phyloP scores from a whole-genome alignment of 345 rosid genomes.

The Adansonia digitata region DNA sequence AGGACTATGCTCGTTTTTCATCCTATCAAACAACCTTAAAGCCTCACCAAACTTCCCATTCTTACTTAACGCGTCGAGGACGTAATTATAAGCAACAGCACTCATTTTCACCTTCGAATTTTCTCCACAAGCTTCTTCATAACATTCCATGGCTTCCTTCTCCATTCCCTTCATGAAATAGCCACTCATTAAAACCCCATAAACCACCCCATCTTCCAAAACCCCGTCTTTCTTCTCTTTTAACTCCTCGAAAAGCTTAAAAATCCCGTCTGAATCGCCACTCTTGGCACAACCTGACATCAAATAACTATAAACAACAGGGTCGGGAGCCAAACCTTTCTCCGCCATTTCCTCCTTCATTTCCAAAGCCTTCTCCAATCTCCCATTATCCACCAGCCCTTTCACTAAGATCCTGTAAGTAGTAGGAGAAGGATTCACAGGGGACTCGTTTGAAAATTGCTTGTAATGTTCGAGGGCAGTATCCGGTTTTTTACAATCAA shows the following conservation, averaged over 20 bases:
- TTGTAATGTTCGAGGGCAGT: conserved; percentile 74
- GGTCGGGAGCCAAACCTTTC: conserved; percentile 55
- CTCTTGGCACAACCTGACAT: conserved; percentile 58
- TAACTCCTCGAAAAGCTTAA: conserved; percentile 66
- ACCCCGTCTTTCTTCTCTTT: conserved; percentile 58
- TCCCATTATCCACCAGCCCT: conserved; percentile 76
- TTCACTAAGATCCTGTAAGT: conserved; percentile 68
- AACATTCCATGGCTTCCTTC: conserved; percentile 74
- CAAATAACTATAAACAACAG: conserved; percentile 62
- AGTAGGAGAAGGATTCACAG: conserved; percentile 61
- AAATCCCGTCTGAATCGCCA: conserved; percentile 46
- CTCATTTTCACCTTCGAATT: conserved; percentile 60
- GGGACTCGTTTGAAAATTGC: conserved; percentile 60
- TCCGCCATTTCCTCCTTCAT: conserved; percentile 69
- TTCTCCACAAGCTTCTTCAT: conserved; percentile 48
- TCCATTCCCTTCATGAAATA: conserved; percentile 71
- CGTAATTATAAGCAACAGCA: conserved; percentile 57
- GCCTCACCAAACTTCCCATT: conserved; percentile 72
- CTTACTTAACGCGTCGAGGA: conserved; percentile 72
- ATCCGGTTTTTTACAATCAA: conserved; percentile 71
- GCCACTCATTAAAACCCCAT: conserved; percentile 75
- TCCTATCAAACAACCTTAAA: conserved; percentile 58
- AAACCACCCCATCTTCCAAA: conserved; percentile 62
- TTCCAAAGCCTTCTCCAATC: conserved; percentile 66
- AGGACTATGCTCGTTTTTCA: conserved; percentile 57